Percentiles rank a stretch among this genome's conserved stretches.
Evolutionary conservation across 768 basidiomycete genomes (phyloP).

Genomic region (Mycena vitilis): DNA sequence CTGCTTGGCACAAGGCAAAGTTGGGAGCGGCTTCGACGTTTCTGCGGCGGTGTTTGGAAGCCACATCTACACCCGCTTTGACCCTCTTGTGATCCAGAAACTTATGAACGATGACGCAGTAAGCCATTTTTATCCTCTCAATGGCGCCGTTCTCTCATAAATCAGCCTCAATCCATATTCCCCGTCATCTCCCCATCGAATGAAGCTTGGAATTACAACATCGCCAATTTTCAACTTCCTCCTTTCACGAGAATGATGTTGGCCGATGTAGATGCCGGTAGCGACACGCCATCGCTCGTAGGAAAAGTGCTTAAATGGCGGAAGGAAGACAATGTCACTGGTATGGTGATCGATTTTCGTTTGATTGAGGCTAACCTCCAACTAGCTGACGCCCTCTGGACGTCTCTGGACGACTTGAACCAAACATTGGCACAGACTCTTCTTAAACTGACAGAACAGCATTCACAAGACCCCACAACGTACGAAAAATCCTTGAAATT

Average conservation of each 20-base stretch:
- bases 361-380: slow-evolving; percentile 4
- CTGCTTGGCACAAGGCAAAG: slow-evolving; percentile 97
- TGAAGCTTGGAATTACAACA: slow-evolving; percentile 76
- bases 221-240: slow-evolving; percentile 83
- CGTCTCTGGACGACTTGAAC: slow-evolving; percentile 70
- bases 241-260: slow-evolving; percentile 86
- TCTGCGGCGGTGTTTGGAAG: slow-evolving; percentile 94
- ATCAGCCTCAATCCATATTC: slow-evolving; percentile 51
- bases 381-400: slow-evolving; percentile 75
- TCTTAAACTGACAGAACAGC: slow-evolving; percentile 59
- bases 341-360: slow-evolving; percentile 46
- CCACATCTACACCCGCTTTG: slow-evolving; percentile 91
- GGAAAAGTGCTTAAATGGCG: slow-evolving; percentile 94
- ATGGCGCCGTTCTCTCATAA: slow-evolving; percentile 8
- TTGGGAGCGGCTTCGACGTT: slow-evolving; percentile 98
- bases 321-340: slow-evolving; percentile 67
- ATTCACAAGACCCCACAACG: slow-evolving; percentile 57
- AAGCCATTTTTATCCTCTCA: slow-evolving; percentile 33
- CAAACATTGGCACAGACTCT: slow-evolving; percentile 67
- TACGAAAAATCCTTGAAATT: slow-evolving; percentile 72
- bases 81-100: slow-evolving; percentile 72
- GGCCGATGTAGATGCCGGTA: slow-evolving; percentile 96
- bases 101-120: slow-evolving; percentile 71
- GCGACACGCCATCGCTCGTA: slow-evolving; percentile 94
- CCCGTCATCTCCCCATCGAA: slow-evolving; percentile 74